Evolutionary conservation across 495 filamentous ascomycete species (phyloP).

Genomic region (Hypoxylon crocopeplum): DNA sequence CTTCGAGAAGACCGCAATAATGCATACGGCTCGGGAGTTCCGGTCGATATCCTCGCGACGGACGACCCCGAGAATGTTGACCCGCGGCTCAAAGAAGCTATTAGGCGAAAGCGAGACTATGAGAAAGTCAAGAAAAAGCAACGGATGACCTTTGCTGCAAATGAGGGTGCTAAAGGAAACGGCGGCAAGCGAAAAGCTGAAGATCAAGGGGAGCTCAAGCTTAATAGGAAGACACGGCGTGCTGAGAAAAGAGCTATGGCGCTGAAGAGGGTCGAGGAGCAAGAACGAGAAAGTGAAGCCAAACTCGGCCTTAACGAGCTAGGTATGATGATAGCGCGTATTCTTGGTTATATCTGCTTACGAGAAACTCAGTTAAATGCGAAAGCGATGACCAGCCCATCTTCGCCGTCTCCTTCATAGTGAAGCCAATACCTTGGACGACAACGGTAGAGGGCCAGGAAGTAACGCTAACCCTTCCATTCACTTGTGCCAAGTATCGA

Average conservation of each 20-base stretch:
- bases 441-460: constrained; percentile 43
- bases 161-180: constrained; percentile 34
- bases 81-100: constrained; percentile 63
- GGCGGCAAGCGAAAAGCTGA: constrained; percentile 45
- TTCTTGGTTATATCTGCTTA: constrained; percentile 5
- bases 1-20: constrained; percentile 66
- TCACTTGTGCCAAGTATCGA: constrained; percentile 76
- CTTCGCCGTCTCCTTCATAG: constrained; percentile 56
- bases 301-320: constrained; percentile 40
- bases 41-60: constrained; percentile 56
- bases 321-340: constrained; percentile 1
- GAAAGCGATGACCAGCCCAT: constrained; percentile 49
- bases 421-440: constrained; percentile 49
- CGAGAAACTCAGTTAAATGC: constrained; percentile 48
- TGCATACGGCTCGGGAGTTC: constrained; percentile 55
- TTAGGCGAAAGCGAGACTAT: constrained; percentile 69
- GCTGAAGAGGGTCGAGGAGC: constrained; percentile 42
- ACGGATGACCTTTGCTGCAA: constrained; percentile 43
- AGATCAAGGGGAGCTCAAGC: constrained; percentile 35
- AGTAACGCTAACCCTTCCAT: constrained; percentile 61
- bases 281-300: constrained; percentile 37
- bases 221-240: constrained; percentile 22
- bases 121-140: constrained; percentile 59
- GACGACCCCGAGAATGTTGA: constrained; percentile 51
- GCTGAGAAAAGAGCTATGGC: constrained; percentile 15